phyloP scores from a whole-genome alignment of 106 monocot species.

The Ottelia alismoides region DNA sequence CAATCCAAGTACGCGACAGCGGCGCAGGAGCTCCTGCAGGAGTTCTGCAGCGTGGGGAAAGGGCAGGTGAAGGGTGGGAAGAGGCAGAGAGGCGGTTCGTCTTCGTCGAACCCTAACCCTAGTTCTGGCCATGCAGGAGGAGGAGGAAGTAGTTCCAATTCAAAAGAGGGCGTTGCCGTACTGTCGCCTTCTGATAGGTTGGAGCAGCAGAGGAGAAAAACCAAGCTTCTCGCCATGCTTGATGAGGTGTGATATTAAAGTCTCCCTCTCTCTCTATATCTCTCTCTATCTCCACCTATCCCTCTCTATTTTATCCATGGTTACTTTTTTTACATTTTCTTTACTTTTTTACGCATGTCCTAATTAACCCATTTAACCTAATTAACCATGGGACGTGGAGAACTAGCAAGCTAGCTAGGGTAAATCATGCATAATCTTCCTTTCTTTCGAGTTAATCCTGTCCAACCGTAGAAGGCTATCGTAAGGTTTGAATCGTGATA shows the following conservation, averaged over 20 bases:
- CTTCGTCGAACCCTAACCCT: constrained; percentile 21
- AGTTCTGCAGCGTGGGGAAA: constrained; percentile 86
- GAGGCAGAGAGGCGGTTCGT: constrained; percentile 3
- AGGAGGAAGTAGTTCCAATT: constrained; percentile 28
- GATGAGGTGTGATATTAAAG: constrained; percentile 98
- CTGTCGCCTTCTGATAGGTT: constrained; percentile 78
- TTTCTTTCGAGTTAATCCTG: too few species aligned
- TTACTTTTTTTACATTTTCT: too few species aligned
- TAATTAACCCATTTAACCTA: too few species aligned
- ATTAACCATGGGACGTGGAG: too few species aligned
- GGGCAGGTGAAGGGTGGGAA: constrained; percentile 35
- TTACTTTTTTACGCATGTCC: too few species aligned
- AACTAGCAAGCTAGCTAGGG: too few species aligned
- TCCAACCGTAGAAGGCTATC: too few species aligned
- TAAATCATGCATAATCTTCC: too few species aligned
- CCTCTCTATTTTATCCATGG: too few species aligned
- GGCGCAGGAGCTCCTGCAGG: constrained; percentile 83
- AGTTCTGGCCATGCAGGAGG: neutral
- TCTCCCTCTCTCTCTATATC: too few species aligned
- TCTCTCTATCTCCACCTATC: too few species aligned
- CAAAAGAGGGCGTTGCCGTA: constrained; percentile 26
- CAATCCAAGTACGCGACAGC: constrained; percentile 72
- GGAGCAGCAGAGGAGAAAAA: constrained; percentile 87
- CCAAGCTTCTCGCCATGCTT: constrained; percentile 92
- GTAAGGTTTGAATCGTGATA: too few species aligned